These are phyloP conservation scores for Colletotrichum theobromicola DNA, from an alignment of 2,329 filamentous ascomycete genomes.

Conservation along the genomic window DNA sequence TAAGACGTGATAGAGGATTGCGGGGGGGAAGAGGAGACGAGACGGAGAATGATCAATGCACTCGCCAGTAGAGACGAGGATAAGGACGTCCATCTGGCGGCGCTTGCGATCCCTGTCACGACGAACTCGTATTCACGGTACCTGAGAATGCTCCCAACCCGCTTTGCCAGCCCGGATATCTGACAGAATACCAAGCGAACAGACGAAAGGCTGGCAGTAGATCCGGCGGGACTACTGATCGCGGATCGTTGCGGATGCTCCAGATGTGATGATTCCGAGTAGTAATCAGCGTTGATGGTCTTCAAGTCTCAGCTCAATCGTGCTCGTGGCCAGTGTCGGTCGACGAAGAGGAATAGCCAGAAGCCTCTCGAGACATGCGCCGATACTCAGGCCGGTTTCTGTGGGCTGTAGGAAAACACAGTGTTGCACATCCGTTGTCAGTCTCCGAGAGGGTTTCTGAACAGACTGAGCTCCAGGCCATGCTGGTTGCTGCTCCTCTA, in stretches of 20 bases:
- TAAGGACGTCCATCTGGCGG: slow-evolving; percentile 1
- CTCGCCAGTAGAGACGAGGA: slow-evolving; percentile 11
- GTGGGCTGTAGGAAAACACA: not conserved
- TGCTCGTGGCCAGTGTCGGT: not conserved
- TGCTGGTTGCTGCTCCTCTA: slow-evolving; percentile 12
- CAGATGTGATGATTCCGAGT: not conserved
- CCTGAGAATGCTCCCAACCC: not conserved
- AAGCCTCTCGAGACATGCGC: not conserved
- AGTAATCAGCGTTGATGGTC: not conserved
- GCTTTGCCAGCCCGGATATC: not conserved
- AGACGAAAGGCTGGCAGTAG: not conserved
- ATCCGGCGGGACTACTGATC: not conserved
- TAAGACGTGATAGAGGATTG: slow-evolving; percentile 23
- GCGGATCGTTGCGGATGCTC: not conserved
- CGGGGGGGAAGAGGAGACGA: slow-evolving; percentile 13
- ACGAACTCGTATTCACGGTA: slow-evolving; percentile 18
- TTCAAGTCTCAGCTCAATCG: not conserved
- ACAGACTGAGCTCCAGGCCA: not conserved
- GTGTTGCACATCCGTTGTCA: not conserved
- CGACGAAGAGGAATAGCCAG: not conserved
- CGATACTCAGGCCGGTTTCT: not conserved
- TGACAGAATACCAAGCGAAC: not conserved
- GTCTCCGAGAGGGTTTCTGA: not conserved
- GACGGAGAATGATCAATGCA: slow-evolving; percentile 18
- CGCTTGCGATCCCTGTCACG: slow-evolving; percentile 16